phyloP scores from a whole-genome alignment of 2,329 filamentous ascomycete species.

The Penicillium freii region DNA sequence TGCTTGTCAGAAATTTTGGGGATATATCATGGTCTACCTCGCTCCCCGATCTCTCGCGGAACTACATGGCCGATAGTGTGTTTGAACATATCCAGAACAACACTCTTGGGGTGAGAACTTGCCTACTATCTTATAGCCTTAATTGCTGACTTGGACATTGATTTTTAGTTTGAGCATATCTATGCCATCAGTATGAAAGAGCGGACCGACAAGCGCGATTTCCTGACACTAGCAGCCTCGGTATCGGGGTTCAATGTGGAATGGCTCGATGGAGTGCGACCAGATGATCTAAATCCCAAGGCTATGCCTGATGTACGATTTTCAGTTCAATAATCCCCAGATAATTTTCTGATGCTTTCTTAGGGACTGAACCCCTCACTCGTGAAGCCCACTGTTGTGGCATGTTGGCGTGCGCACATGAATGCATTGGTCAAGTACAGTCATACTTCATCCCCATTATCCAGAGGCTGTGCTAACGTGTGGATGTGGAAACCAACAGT shows the following conservation, averaged over 20 bases:
- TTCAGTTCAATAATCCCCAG: neutral
- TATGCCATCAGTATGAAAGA: constrained; percentile 50
- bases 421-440: constrained; percentile 36
- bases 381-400: constrained; percentile 35
- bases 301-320: constrained; percentile 38
- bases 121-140: neutral
- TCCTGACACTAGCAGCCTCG: constrained; percentile 44
- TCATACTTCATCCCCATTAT: neutral
- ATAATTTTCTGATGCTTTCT: constrained; percentile 2
- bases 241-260: constrained; percentile 46
- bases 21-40: neutral
- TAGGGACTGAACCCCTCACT: constrained; percentile 15
- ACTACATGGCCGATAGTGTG: neutral
- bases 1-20: neutral
- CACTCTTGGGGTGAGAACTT: constrained; percentile 27
- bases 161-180: constrained; percentile 43
- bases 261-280: constrained; percentile 46
- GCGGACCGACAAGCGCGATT: constrained; percentile 52
- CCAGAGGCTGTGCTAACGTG: neutral
- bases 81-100: constrained; percentile 28
- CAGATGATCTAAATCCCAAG: constrained; percentile 44
- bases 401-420: constrained; percentile 45
- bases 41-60: neutral
- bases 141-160: neutral
- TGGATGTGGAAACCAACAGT: constrained; percentile 16